Base-by-base conservation (phyloP, 2,329 filamentous ascomycete genomes). In the Akanthomyces uredinophilus region DNA sequence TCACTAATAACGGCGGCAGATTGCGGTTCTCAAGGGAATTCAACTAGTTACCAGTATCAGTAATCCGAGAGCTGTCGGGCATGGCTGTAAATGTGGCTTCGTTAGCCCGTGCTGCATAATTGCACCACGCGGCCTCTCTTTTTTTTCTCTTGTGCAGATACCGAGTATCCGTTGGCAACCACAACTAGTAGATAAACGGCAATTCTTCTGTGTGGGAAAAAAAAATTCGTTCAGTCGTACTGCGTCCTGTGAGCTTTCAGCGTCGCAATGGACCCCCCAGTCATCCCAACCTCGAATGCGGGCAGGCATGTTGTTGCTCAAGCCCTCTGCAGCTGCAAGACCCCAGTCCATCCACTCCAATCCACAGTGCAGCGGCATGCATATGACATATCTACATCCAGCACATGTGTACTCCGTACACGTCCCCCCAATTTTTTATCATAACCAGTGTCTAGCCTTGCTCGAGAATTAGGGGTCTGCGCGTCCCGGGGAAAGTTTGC, bases 281-380 rank as follows among this genome's bases (percentile, higher is more conserved):
- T 60, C 49, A 47, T 60, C 49, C 37, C 47, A 60, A 47, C 58
- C 57, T 37, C 58, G 35, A 53, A 53, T 43, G 56, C 55, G n/a
- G 20, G 27, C 32, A 6, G 32, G 32, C 32, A 35, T 35, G 32
- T 35, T 35, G 6, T 53, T 53, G 50, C 32, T 53, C 5, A 39
- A 41, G 35, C 51, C 35, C 51, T 41, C 32, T n/a, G 20, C 32
- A 49, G 13, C 32, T n/a, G 20, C 32, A 49, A 14, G 47, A 22
- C 50, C 50, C 50, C 24, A 22, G 39, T n/a, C 16, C 52, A 44
- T 43, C 52, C 52, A 53, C 50, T 20, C 32, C 50, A 51, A 51
- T 53, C 50, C 50, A 44, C 39, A 16, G 7, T 20, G 27, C 49
- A 35, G 27, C 18, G 29, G 16, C 1, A n/a, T 20, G 22, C 37